These are phyloP conservation scores for Amanita exitialis DNA, from an alignment of 768 basidiomycete species.

Conservation along the genomic window DNA sequence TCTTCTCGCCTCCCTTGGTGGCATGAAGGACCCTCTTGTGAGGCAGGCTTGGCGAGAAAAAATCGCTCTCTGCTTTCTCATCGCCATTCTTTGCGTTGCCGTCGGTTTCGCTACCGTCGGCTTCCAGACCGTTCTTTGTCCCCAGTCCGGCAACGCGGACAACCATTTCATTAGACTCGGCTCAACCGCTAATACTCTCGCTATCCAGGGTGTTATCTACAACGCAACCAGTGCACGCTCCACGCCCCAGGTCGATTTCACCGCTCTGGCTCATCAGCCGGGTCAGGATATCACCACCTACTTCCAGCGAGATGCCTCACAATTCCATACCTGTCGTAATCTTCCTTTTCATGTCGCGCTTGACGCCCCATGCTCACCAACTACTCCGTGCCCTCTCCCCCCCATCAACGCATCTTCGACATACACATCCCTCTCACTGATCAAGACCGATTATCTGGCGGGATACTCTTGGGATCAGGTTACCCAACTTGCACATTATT, in stretches of 20 bases:
- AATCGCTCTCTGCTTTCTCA: constrained; percentile 85
- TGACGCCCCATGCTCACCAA: constrained; percentile 59
- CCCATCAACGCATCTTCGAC: constrained; percentile 46
- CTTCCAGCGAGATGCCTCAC: constrained; percentile 62
- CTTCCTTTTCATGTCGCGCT: constrained; percentile 58
- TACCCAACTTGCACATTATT: constrained; percentile 53
- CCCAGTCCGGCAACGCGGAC: constrained; percentile 36
- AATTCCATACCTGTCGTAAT: constrained; percentile 56
- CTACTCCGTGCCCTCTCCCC: constrained; percentile 58
- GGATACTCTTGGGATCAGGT: constrained; percentile 95
- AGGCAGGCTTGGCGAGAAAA: constrained; percentile 98
- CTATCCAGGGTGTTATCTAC: constrained; percentile 68
- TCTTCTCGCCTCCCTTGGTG: constrained; percentile 62
- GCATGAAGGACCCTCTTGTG: constrained; percentile 67
- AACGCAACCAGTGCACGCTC: constrained; percentile 54
- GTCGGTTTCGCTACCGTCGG: constrained; percentile 95
- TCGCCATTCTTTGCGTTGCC: constrained; percentile 60
- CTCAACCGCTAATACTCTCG: constrained; percentile 50
- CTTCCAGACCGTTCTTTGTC: constrained; percentile 87
- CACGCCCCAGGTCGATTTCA: constrained; percentile 46
- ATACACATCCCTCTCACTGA: constrained; percentile 49
- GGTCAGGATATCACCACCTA: constrained; percentile 88
- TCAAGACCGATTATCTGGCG: constrained; percentile 55
- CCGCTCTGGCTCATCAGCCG: constrained; percentile 40
- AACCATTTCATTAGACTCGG: constrained; percentile 47